Evolutionary conservation across 306 rosid genomes (phyloP).

Genomic region (Carpinus viminea): DNA sequence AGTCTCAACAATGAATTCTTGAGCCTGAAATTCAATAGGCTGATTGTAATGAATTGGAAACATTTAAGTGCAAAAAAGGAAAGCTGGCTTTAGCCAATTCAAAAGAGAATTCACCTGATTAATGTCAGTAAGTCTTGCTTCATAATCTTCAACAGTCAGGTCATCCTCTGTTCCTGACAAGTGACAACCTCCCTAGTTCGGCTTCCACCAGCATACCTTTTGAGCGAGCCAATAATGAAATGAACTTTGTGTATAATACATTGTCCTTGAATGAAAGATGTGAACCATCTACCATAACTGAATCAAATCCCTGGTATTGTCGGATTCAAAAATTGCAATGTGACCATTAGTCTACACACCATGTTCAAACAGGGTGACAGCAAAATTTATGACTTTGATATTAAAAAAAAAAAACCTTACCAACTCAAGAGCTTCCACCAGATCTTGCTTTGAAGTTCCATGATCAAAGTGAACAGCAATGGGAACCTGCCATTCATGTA

Average conservation of each 20-base stretch:
- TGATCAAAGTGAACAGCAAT: constrained; percentile 90
- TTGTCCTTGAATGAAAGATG: constrained; percentile 83
- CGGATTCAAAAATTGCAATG: constrained; percentile 26
- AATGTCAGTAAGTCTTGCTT: constrained; percentile 83
- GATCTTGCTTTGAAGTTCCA: constrained; percentile 82
- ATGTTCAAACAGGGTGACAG: constrained; percentile 18
- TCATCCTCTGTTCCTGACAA: constrained; percentile 98
- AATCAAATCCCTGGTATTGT: constrained; percentile 74
- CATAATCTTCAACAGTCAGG: constrained; percentile 87
- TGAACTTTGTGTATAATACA: constrained; percentile 67
- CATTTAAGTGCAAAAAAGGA: constrained; percentile 13
- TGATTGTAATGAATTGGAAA: constrained; percentile 13
- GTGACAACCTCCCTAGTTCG: constrained; percentile 89
- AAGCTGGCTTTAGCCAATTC: neutral
- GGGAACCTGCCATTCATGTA: constrained; percentile 66
- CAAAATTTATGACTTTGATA: constrained; percentile 4
- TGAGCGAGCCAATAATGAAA: constrained; percentile 73
- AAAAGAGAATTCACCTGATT: constrained; percentile 55
- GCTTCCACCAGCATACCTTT: constrained; percentile 87
- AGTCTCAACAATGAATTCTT: constrained; percentile 80
- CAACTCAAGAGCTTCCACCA: constrained; percentile 85
- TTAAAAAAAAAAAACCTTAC: constrained; percentile 41
- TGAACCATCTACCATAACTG: constrained; percentile 93
- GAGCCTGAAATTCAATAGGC: constrained; percentile 65
- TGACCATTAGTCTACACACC: constrained; percentile 2